A percentile compares a stretch with the other conserved stretches of the same genome.
These are phyloP conservation scores for Russula foetens DNA, from an alignment of 768 basidiomycete species.

Conservation along the genomic window DNA sequence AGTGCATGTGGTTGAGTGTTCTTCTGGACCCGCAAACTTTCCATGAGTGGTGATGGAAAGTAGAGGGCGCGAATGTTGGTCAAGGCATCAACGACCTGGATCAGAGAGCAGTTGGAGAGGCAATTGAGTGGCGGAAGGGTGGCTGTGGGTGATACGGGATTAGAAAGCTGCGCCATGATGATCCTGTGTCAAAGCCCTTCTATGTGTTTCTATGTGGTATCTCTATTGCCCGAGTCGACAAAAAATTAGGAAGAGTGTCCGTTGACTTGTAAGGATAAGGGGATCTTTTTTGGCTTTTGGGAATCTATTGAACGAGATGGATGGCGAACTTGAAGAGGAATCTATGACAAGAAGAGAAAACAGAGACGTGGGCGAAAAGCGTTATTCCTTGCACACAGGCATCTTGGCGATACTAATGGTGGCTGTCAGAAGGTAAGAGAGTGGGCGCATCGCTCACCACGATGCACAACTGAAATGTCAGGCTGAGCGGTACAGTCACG, in stretches of 20 bases:
- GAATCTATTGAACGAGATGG: background rate
- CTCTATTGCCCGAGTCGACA: slow-evolving; percentile 1
- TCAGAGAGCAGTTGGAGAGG: slow-evolving; percentile 31
- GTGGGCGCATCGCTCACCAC: background rate
- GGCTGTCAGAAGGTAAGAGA: background rate
- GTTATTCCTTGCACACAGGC: slow-evolving; percentile 6
- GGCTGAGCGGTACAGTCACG: too few species aligned
- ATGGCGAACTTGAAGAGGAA: background rate
- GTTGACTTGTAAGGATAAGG: background rate
- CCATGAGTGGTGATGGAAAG: slow-evolving; percentile 32
- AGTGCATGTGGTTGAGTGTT: slow-evolving; percentile 16
- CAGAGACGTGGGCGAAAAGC: background rate
- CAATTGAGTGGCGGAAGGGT: slow-evolving; percentile 50
- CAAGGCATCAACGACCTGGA: slow-evolving; percentile 35
- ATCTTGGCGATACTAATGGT: slow-evolving; percentile 1
- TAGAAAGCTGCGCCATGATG: background rate
- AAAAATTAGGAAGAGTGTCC: background rate
- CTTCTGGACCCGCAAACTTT: slow-evolving; percentile 20
- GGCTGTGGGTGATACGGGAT: slow-evolving; percentile 35
- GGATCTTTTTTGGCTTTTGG: background rate
- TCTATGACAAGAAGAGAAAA: background rate
- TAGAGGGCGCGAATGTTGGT: slow-evolving; percentile 43
- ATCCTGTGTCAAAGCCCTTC: slow-evolving; percentile 2
- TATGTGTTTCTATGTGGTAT: slow-evolving; percentile 2
- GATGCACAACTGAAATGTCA: background rate